phyloP scores from a whole-genome alignment of 495 filamentous ascomycete species.

The Trichoderma orchidacearum region DNA sequence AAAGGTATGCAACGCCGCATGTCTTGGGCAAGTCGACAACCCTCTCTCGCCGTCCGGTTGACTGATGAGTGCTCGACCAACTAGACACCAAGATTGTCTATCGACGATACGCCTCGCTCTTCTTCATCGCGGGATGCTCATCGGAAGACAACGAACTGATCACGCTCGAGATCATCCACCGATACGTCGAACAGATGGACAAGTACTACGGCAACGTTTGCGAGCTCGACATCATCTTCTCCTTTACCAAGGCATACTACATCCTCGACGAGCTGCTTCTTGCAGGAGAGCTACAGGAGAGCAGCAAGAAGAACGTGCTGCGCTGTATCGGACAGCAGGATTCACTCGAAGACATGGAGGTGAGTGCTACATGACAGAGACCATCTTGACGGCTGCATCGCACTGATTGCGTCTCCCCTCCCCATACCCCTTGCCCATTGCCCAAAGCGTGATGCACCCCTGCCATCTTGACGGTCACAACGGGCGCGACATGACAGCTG shows the following conservation, averaged over 20 bases:
- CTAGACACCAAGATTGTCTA: conserved; percentile 96
- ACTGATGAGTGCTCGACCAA: conserved; percentile 5
- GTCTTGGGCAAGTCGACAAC: not conserved
- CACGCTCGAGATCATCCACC: conserved; percentile 94
- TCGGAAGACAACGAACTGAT: conserved; percentile 96
- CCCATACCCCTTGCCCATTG: not conserved
- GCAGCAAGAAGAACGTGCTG: conserved; percentile 96
- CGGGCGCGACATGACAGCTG: conserved; percentile 36
- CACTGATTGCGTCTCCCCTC: conserved; percentile 1
- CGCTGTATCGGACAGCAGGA: conserved; percentile 91
- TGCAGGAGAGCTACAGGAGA: conserved; percentile 95
- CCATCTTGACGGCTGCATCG: not conserved
- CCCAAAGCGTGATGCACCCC: not conserved
- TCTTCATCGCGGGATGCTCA: conserved; percentile 95
- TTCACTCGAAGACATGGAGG: conserved; percentile 94
- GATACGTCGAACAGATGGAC: conserved; percentile 99
- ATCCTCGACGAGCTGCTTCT: conserved; percentile 96
- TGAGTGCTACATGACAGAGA: conserved; percentile 36
- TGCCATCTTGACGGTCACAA: not conserved
- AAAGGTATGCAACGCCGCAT: conserved; percentile 50
- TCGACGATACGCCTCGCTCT: conserved; percentile 94
- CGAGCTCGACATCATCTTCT: conserved; percentile 97
- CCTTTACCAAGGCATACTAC: conserved; percentile 85
- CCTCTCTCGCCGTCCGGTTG: too few relatives aligned
- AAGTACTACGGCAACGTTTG: conserved; percentile 99